Percentiles rank a stretch among this genome's conserved stretches.
Evolutionary conservation across 1,284 basidiomycete species (phyloP).

Genomic region (Athelia psychrophila): DNA sequence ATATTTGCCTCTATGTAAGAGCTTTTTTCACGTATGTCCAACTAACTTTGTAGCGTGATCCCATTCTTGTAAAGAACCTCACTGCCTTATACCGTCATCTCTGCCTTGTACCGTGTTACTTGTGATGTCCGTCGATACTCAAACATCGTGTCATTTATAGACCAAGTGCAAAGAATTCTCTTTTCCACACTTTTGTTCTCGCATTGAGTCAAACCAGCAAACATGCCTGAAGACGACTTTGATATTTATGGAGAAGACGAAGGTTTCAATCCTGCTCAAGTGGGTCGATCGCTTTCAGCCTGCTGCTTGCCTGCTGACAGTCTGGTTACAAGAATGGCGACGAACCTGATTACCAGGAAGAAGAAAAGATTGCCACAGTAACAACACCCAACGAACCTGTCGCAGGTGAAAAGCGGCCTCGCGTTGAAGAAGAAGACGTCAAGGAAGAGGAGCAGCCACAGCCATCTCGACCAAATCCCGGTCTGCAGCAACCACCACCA

Average conservation of each 20-base stretch:
- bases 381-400: constrained; percentile 25
- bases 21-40: constrained; percentile 12
- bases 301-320: background rate
- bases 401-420: constrained; percentile 39
- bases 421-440: constrained; percentile 13
- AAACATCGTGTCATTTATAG: constrained; percentile 43
- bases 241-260: constrained; percentile 74
- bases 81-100: constrained; percentile 10
- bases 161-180: constrained; percentile 46
- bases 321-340: constrained; percentile 15
- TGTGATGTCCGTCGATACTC: constrained; percentile 48
- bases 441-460: constrained; percentile 15
- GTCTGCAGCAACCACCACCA: background rate
- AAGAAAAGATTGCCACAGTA: constrained; percentile 23
- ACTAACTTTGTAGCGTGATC: constrained; percentile 1
- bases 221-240: constrained; percentile 66
- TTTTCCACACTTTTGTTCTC: constrained; percentile 30
- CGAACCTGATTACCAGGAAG: constrained; percentile 11
- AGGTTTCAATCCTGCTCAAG: constrained; percentile 35
- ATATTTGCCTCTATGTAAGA: constrained; percentile 32
- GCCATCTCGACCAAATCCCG: background rate
- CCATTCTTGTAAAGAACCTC: constrained; percentile 27
- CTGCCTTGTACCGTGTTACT: no score
- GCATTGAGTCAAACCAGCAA: constrained; percentile 25
- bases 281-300: constrained; percentile 38